Base-by-base conservation (phyloP, 306 rosid species). In the Quercus aquifolioides region DNA sequence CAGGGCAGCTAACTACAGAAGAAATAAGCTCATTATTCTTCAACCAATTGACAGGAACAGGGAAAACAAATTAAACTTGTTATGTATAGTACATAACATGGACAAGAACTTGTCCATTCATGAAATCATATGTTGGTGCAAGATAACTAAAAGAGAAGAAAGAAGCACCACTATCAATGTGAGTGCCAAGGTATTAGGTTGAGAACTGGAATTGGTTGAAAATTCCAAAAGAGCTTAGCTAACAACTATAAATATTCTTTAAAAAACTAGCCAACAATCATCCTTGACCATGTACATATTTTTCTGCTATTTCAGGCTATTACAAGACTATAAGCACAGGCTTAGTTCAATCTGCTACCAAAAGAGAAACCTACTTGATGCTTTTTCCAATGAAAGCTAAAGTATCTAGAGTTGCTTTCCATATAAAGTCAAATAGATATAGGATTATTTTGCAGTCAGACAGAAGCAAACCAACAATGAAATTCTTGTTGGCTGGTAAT, bases 1-100 rank as follows among this genome's bases (percentile, higher is more conserved):
- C 91, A 95, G 85, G 58, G 99, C 98, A 8, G 99, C 98, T 82
- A 95, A 87, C 97, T 95, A 74, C 80, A 83, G 70, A 74, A 81
- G 58, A 80, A 38, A 67, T 12, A 52, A 43, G 33, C 15, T 17
- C 46, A 76, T 75, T 46, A 72, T 33, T 51, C 26, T 73, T 58
- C 55, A 23, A 72, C 43, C 31, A 46, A 26, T 17, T 46, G 31
- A 30, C 21, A 26, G 12, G 63, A 73, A 19, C 10, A 3, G 4
- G 31, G 2, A 19, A 20, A 5, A 1, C 3, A 31, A 14, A 14
- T 13, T 4, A 21, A 67, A 67, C 35, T 31, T 18, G 23, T 33
- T 8, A 8, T 0, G 49, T 9, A 33, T 19, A 25, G 23, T 30
- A 64, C 21, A 64, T 28, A 64, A 14, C 19, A 64, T 31, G 13